Evolutionary conservation across 768 basidiomycete species (phyloP).

Genomic region (Serendipita sp.): DNA sequence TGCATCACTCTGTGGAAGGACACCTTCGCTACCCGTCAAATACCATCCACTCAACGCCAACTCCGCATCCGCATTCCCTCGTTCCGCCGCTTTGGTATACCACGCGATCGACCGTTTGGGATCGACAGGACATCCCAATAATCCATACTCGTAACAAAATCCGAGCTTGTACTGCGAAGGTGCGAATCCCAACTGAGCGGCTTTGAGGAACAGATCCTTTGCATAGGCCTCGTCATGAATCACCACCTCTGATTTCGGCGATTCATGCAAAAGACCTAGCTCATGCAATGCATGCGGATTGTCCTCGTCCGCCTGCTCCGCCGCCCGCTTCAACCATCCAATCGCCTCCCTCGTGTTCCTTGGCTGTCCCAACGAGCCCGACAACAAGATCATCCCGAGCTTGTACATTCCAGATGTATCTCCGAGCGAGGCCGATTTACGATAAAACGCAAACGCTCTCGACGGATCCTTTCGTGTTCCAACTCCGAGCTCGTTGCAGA

Average conservation of each 20-base stretch:
- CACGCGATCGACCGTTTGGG: conserved; percentile 90
- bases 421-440: conserved; percentile 88
- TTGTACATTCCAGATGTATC: conserved; percentile 99
- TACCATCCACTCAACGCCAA: conserved; percentile 97
- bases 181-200: conserved; percentile 84
- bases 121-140: conserved; percentile 77
- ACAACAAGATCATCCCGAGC: conserved; percentile 91
- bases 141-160: conserved; percentile 86
- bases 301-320: conserved; percentile 93
- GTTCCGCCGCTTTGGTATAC: conserved; percentile 97
- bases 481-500: conserved; percentile 96
- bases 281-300: conserved; percentile 97
- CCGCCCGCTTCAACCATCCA: conserved; percentile 86
- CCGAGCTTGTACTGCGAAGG: conserved; percentile 93
- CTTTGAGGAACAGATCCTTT: conserved; percentile 72
- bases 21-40: conserved; percentile 85
- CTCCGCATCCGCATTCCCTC: conserved; percentile 88
- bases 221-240: conserved; percentile 70
- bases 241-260: conserved; percentile 47
- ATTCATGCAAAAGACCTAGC: conserved; percentile 74
- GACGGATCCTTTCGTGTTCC: conserved; percentile 80
- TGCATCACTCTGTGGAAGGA: conserved; percentile 91
- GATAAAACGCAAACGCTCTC: conserved; percentile 87
- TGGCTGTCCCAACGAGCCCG: conserved; percentile 66
- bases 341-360: conserved; percentile 84